Evolutionary conservation across 2,329 filamentous ascomycete species (phyloP), one percentile per base, ranked within the genome.

Genomic region (Lecanosticta acicola): DNA sequence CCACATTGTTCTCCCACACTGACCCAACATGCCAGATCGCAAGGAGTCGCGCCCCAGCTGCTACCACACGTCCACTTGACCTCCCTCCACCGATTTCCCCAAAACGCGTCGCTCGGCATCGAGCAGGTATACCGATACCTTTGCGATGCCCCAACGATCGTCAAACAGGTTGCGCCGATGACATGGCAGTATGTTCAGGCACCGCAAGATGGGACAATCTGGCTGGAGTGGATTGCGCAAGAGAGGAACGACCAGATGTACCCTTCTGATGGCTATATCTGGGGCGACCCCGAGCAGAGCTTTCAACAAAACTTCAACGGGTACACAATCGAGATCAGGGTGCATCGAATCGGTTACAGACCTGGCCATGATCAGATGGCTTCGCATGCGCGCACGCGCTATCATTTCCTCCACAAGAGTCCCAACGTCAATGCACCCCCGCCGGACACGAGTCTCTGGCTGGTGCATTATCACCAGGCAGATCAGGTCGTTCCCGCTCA

Each of bases 151-250:
- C 87, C 90, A 7, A 84, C 87, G 62, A 85, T 95, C 51, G 85
- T 90, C 57, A 86, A 87, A 66, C 85, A 94, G 62, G 76, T 83
- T 54, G 84, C 89, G 39, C 81, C 91, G 2, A 90, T 98, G 76
- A 87, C 84, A 69, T 98, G 91, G 91, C 90, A 85, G 37, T 95
- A 91, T 66, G 79, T 97, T 46, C 82, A 93, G 59, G 79, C 81
- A 43, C 91, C 91, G 9, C 77, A 77, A 42, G 87, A 94, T 67
- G 89, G 89, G 45, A 84, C 83, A 7, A 78, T 95, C 36, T 79
- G 93, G 63, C 75, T 97, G 53, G 85, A 85, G 42, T 97, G 91
- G 91, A 89, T 96, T 66, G 85, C 91, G 2, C 73, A 85, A 42
- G 77, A 83, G 58, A 79, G 83, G 47, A 68, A 86, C 45, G 80